These are phyloP conservation scores for Nosema muscidifuracis DNA, from an alignment of 371 early-diverging fungal genomes.

Conservation along the genomic window DNA sequence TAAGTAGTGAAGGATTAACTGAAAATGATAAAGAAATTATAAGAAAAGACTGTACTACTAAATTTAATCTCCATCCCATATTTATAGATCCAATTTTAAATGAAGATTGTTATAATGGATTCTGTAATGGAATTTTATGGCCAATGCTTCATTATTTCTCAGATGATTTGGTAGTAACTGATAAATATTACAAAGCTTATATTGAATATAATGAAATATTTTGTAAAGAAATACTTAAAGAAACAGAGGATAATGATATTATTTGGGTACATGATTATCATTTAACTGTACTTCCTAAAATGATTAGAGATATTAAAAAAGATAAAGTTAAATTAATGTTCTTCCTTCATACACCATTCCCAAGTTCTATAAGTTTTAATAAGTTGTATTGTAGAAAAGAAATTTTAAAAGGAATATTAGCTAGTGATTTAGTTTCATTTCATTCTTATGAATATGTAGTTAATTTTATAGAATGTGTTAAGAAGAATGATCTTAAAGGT, in stretches of 20 bases:
- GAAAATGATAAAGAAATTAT: constrained; percentile 72
- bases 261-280: constrained; percentile 99
- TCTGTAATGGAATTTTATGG: constrained; percentile 88
- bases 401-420: constrained; percentile 78
- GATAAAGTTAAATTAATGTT: constrained; percentile 81
- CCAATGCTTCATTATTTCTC: constrained; percentile 95
- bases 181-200: constrained; percentile 86
- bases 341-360: constrained; percentile 97
- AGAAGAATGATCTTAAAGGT: constrained; percentile 50
- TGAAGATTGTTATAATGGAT: constrained; percentile 92
- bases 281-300: constrained; percentile 81
- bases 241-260: constrained; percentile 78
- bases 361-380: constrained; percentile 80
- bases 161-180: constrained; percentile 83
- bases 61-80: constrained; percentile 84
- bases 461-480: constrained; percentile 88
- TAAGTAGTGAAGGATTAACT: constrained; percentile 75
- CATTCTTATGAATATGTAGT: constrained; percentile 97
- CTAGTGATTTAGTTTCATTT: constrained; percentile 84
- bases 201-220: constrained; percentile 78
- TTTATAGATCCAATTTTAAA: constrained; percentile 88
- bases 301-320: constrained; percentile 68
- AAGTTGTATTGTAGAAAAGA: constrained; percentile 79
- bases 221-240: constrained; percentile 72
- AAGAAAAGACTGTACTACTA: constrained; percentile 67